Evolutionary conservation across 805 yeast genomes (phyloP).

Genomic region (Lipomyces sp.): DNA sequence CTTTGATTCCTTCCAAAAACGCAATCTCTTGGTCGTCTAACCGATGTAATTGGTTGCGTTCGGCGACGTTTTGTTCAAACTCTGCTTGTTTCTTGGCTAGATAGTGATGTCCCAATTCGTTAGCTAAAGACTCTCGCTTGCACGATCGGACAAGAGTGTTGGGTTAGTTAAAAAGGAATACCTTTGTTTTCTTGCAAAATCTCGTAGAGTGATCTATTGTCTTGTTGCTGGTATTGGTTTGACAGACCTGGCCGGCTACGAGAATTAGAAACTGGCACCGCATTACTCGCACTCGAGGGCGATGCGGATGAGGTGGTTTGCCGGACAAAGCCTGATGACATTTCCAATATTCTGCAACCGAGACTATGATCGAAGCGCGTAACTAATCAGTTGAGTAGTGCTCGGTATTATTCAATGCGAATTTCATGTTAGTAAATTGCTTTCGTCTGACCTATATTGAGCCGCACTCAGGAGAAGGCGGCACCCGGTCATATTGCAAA

Average conservation of each 20-base stretch:
- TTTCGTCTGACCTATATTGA: too few species aligned
- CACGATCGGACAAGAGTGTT: not conserved
- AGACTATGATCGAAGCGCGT: not conserved
- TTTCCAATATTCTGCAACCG: not conserved
- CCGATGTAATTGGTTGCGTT: slow-evolving; percentile 26
- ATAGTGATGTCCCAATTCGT: not conserved
- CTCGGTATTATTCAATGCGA: too few species aligned
- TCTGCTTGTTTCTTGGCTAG: slow-evolving; percentile 30
- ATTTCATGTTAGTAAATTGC: too few species aligned
- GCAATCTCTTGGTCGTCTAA: slow-evolving; percentile 33
- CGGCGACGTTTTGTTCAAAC: slow-evolving; percentile 27
- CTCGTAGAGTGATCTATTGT: slow-evolving; percentile 31
- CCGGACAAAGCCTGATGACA: slow-evolving; percentile 25
- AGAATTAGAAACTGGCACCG: slow-evolving; percentile 8
- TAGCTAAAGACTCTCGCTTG: not conserved
- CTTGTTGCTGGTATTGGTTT: slow-evolving; percentile 9
- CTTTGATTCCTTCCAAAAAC: slow-evolving; percentile 25
- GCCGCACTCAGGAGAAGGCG: too few species aligned
- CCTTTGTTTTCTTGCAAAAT: slow-evolving; percentile 35
- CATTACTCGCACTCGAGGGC: slow-evolving; percentile 7
- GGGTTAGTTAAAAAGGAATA: not conserved
- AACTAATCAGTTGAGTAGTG: not conserved
- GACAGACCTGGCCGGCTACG: slow-evolving; percentile 17
- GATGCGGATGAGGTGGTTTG: slow-evolving; percentile 11
- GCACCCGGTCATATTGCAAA: too few species aligned